Evolutionary conservation across 371 early-diverging fungal genomes (phyloP), one percentile per base, ranked within the genome.

Genomic region (Syncephalastrum racemosum): DNA sequence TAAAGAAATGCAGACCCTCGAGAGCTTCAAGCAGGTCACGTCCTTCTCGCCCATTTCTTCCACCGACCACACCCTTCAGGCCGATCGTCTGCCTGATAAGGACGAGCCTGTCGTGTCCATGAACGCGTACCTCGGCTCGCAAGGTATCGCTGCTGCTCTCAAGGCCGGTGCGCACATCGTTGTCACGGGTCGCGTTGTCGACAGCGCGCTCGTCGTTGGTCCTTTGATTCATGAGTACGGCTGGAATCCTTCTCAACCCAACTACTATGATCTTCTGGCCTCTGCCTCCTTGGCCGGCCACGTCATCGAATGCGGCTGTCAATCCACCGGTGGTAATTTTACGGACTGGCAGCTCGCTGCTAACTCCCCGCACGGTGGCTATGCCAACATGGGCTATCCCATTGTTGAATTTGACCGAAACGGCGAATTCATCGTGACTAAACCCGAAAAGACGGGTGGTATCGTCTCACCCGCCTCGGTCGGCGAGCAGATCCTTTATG

Each of bases 271-370:
- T 61, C 68, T 78, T 22, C 71, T 90, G 48, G 90, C 90, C 0
- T 75, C 83, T 7, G 90, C 85, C 0, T 87, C 87, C 4, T 62
- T 88, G 54, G 88, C 89, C 0, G 90, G 90, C 7, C 90, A 90
- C 63, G 77, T 90, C 50, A 84, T 90, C 53, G 90, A 90, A 67
- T 90, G 90, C 50, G 90, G 90, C 1, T 85, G 86, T 61, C 90
- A 90, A 19, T 79, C 86, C 8, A 88, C 89, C 0, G 90, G 90
- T 16, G 90, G 90, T 22, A 90, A 90, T 56, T 87, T 88, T 55
- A 88, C 90, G 1, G 90, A 88, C 54, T 90, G 89, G 89, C 66
- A 71, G n/a, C 64, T 82, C 16, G 76, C 76, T 15, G 87, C 87
- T 14, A 70, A 69, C 53, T 83, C 84, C 2, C 67, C 76, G 18